Percentiles rank a stretch among this genome's conserved stretches.
These are phyloP conservation scores for Hypoxylon sp. DNA, from an alignment of 2,329 filamentous ascomycete genomes.

Conservation along the genomic window DNA sequence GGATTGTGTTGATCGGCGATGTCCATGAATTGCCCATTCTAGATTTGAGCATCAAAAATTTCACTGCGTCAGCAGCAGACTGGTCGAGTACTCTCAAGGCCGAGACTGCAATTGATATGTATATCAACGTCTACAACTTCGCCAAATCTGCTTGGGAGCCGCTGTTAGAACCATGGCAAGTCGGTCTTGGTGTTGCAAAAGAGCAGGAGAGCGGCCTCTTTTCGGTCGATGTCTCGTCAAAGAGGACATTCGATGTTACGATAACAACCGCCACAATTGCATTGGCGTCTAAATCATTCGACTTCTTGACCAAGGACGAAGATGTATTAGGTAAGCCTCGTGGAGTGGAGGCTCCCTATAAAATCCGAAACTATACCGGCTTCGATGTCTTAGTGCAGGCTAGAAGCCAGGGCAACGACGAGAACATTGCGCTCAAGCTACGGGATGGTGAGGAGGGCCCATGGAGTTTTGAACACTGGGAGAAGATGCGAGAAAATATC, in stretches of 20 bases:
- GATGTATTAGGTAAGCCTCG: conserved; percentile 95
- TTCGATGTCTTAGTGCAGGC: conserved; percentile 90
- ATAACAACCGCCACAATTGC: conserved; percentile 95
- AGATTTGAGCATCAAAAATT: conserved; percentile 93
- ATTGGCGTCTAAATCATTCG: conserved; percentile 90
- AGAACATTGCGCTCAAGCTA: conserved; percentile 80
- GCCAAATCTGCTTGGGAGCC: conserved; percentile 99
- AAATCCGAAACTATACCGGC: conserved; percentile 94
- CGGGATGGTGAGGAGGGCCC: conserved; percentile 91
- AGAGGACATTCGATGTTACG: conserved; percentile 92
- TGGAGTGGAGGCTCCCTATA: conserved; percentile 91
- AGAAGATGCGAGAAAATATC: conserved; percentile 94
- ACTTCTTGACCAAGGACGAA: conserved; percentile 89
- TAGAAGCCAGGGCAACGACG: conserved; percentile 76
- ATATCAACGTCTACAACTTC: conserved; percentile 98
- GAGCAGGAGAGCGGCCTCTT: conserved; percentile 81
- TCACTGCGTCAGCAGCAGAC: conserved; percentile 86
- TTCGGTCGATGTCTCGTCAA: conserved; percentile 87
- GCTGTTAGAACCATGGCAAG: conserved; percentile 93
- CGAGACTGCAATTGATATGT: conserved; percentile 91
- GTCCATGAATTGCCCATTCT: conserved; percentile 95
- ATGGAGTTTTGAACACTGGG: conserved; percentile 98
- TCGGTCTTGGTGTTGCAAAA: conserved; percentile 90
- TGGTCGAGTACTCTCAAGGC: conserved; percentile 92
- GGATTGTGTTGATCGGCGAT: conserved; percentile 95